These are phyloP conservation scores for Trypanosoma rangeli DNA, from an alignment of 208 protist genomes.

Conservation along the genomic window DNA sequence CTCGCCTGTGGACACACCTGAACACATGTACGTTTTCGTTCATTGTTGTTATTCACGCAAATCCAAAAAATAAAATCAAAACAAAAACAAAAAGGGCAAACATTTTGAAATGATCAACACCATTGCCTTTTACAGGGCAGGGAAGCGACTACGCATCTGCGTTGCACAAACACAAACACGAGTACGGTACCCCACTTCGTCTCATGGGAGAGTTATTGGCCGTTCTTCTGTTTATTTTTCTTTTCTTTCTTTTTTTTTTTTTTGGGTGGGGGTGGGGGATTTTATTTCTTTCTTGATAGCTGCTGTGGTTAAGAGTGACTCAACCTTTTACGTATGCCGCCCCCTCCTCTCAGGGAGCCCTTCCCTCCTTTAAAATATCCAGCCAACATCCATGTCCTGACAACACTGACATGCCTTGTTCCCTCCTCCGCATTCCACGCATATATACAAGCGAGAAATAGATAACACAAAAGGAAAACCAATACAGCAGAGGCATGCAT, in stretches of 20 bases:
- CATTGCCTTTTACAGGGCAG: neutral
- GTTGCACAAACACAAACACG: neutral
- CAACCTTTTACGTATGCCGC: neutral
- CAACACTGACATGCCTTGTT: neutral
- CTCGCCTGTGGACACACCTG: no score
- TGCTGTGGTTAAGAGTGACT: neutral
- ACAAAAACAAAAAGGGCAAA: no score
- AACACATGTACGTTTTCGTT: no score
- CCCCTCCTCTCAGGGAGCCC: neutral
- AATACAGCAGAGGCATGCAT: neutral
- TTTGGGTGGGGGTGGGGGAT: no score
- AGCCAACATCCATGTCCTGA: no score
- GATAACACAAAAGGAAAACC: neutral
- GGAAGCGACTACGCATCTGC: neutral
- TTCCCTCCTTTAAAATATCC: neutral
- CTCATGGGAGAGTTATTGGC: neutral
- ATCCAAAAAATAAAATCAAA: no score
- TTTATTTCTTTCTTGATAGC: no score
- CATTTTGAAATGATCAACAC: neutral
- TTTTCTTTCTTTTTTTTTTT: no score
- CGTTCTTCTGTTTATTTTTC: neutral
- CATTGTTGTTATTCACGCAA: no score
- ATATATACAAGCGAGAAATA: neutral
- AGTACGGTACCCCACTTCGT: neutral
- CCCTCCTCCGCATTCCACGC: neutral